Percentiles rank a stretch among this genome's conserved stretches.
Conservation (phyloP, 352 stramenopile species). For the Aphanomyces cochlioides region DNA sequence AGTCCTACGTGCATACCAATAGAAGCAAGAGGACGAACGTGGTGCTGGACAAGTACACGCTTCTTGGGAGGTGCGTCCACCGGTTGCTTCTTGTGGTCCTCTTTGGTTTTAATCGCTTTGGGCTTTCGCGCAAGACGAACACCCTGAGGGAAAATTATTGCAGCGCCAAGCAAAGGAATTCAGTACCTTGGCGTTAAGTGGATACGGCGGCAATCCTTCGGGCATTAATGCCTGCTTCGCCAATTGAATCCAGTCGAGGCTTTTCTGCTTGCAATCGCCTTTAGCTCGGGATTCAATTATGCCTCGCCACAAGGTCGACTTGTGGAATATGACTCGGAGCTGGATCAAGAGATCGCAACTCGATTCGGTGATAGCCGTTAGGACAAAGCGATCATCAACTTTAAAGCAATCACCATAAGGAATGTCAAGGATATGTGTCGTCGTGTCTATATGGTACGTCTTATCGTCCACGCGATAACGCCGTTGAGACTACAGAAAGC, state of each 20-base stretch:
- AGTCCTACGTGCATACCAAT: not conserved
- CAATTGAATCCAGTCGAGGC: constrained; percentile 59
- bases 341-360: constrained; percentile 71
- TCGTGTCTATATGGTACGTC: constrained; percentile 61
- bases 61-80: not conserved
- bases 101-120: no score
- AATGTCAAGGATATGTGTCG: constrained; percentile 75
- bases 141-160: no score
- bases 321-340: constrained; percentile 63
- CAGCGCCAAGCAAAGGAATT: no score
- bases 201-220: constrained; percentile 17
- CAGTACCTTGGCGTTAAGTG: not conserved
- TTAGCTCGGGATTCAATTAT: constrained; percentile 71
- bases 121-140: not conserved
- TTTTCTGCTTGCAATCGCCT: constrained; percentile 70
- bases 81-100: not conserved
- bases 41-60: not conserved
- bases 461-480: constrained; percentile 45
- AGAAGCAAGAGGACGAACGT: no score
- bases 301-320: constrained; percentile 82
- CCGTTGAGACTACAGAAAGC: constrained; percentile 47
- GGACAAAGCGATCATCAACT: constrained; percentile 79
- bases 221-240: constrained; percentile 38
- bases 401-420: constrained; percentile 86
- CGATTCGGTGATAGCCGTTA: constrained; percentile 40